A percentile compares a stretch with the other conserved stretches of the same genome.
These are phyloP conservation scores for Botrytis byssoidea DNA, from an alignment of 2,329 filamentous ascomycete genomes.

Conservation along the genomic window DNA sequence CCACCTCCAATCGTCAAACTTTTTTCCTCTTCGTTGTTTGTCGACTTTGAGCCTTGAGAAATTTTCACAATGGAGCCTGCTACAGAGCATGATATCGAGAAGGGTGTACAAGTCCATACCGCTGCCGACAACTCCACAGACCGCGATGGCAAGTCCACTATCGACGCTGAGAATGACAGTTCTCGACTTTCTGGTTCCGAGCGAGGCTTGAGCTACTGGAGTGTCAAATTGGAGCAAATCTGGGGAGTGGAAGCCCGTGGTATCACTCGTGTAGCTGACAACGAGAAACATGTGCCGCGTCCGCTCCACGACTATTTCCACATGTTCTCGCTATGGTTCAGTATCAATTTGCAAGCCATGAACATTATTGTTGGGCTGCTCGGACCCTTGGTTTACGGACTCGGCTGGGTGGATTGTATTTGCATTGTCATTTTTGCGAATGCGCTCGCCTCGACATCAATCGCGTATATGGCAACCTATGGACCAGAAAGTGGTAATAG, in stretches of 20 bases:
- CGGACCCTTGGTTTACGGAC: conserved; percentile 54
- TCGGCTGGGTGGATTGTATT: conserved; percentile 55
- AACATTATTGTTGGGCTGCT: conserved; percentile 62
- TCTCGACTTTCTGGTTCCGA: not conserved
- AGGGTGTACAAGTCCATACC: conserved; percentile 17
- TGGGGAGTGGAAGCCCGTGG: conserved; percentile 51
- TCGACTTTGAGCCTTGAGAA: not conserved
- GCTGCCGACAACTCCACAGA: conserved; percentile 1
- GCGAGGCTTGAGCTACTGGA: conserved; percentile 16
- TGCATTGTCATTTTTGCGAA: conserved; percentile 56
- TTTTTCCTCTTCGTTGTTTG: conserved; percentile 1
- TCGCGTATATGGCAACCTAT: conserved; percentile 61
- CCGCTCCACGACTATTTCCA: conserved; percentile 44
- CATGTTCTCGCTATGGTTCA: conserved; percentile 58
- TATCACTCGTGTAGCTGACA: conserved; percentile 54
- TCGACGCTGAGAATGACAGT: not conserved
- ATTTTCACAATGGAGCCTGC: conserved; percentile 17
- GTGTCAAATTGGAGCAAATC: conserved; percentile 21
- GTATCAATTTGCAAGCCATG: conserved; percentile 59
- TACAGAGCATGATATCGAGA: conserved; percentile 23
- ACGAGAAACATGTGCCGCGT: conserved; percentile 52
- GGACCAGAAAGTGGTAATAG: conserved; percentile 59
- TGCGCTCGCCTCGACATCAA: conserved; percentile 50
- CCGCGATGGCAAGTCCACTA: conserved; percentile 14
- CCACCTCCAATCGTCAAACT: not conserved